phyloP scores from a whole-genome alignment of 495 filamentous ascomycete species.

The Annulohypoxylon stygium region DNA sequence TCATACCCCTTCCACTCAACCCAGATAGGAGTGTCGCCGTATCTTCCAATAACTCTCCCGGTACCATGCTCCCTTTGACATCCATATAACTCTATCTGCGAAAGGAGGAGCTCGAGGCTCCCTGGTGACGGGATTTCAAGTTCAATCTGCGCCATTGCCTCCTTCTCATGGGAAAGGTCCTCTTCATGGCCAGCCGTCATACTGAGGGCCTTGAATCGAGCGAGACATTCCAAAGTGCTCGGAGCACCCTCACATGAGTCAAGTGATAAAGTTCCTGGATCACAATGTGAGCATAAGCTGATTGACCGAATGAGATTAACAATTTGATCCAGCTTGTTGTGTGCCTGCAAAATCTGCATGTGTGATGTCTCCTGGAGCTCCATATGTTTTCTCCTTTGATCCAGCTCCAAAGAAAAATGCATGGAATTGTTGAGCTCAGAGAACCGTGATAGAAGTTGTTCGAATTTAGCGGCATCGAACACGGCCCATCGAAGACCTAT shows the following conservation, averaged over 20 bases:
- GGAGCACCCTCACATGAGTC: neutral
- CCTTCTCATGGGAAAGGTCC: neutral
- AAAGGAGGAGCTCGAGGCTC: neutral
- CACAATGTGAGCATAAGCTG: neutral
- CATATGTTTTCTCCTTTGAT: neutral
- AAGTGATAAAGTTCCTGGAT: no score
- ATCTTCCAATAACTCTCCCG: neutral
- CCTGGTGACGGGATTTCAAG: neutral
- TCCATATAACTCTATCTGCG: neutral
- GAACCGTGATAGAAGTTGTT: neutral
- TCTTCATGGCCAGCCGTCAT: neutral
- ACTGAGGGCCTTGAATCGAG: constrained; percentile 2
- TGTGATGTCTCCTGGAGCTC: neutral
- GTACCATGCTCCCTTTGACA: neutral
- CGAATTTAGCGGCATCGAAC: neutral
- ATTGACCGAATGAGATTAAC: constrained; percentile 8
- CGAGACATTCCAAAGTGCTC: neutral
- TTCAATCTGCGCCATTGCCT: neutral
- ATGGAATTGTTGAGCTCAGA: constrained; percentile 4
- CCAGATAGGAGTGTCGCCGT: neutral
- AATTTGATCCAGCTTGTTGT: neutral
- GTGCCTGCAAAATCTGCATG: neutral
- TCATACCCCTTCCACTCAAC: constrained; percentile 2
- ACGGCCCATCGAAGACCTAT: constrained; percentile 2
- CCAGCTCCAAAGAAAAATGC: neutral